A percentile compares a stretch with the other conserved stretches of the same genome.
Conservation (phyloP, 441 rosid species). For the Capsella rubella region DNA sequence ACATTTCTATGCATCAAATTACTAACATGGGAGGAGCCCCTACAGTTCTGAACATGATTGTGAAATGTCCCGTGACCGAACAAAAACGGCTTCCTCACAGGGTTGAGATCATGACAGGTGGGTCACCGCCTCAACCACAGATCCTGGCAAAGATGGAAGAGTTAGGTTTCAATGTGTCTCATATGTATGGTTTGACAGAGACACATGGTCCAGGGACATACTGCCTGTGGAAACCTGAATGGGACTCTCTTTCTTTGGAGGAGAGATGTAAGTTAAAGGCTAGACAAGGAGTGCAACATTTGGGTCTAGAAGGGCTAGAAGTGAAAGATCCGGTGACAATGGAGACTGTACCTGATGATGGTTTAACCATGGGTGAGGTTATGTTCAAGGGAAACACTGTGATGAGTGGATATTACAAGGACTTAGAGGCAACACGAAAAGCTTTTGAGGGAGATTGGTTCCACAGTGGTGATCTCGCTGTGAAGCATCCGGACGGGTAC, state of each 20-base stretch:
- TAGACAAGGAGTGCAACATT: slow-evolving; percentile 72
- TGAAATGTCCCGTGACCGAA: slow-evolving; percentile 48
- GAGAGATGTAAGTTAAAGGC: slow-evolving; percentile 56
- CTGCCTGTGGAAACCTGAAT: slow-evolving; percentile 74
- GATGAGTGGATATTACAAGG: slow-evolving; percentile 71
- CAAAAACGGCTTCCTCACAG: slow-evolving; percentile 54
- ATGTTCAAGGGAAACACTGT: slow-evolving; percentile 79
- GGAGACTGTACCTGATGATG: slow-evolving; percentile 63
- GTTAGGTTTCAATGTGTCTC: slow-evolving; percentile 59
- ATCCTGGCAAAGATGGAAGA: slow-evolving; percentile 65
- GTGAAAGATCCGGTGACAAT: slow-evolving; percentile 61
- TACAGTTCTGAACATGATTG: slow-evolving; percentile 69
- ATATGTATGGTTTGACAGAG: slow-evolving; percentile 79
- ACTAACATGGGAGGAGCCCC: slow-evolving; percentile 84
- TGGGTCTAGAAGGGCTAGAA: slow-evolving; percentile 64
- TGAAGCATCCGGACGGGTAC: slow-evolving; percentile 66
- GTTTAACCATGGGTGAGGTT: slow-evolving; percentile 68
- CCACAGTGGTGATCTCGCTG: slow-evolving; percentile 68
- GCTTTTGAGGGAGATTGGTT: slow-evolving; percentile 74
- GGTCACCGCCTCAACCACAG: slow-evolving; percentile 67
- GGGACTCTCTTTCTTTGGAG: slow-evolving; percentile 60
- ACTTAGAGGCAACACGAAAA: slow-evolving; percentile 58
- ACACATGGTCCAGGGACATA: slow-evolving; percentile 71
- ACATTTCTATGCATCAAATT: slow-evolving; percentile 50
- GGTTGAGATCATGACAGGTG: slow-evolving; percentile 67